Evolutionary conservation across 306 rosid species (phyloP).

Genomic region (Mimosa pudica): DNA sequence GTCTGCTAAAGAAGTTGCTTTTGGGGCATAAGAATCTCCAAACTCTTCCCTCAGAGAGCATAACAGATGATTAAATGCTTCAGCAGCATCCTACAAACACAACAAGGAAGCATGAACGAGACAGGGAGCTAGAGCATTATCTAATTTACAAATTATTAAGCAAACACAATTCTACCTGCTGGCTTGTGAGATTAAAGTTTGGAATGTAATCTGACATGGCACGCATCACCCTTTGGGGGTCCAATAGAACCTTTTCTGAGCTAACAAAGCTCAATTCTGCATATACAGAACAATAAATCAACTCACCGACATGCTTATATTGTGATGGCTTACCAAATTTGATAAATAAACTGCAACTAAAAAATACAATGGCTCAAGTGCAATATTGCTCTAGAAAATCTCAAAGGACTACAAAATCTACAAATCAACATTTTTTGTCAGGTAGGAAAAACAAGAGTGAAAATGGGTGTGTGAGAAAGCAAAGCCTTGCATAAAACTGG

Average conservation of each 20-base stretch:
- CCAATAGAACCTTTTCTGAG: slow-evolving; percentile 51
- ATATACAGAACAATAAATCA: slow-evolving; percentile 23
- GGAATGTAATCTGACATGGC: slow-evolving; percentile 69
- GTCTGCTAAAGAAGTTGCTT: slow-evolving; percentile 62
- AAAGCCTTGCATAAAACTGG: background rate
- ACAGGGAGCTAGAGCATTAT: slow-evolving; percentile 24
- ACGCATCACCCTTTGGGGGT: slow-evolving; percentile 69
- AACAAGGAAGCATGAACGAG: slow-evolving; percentile 26
- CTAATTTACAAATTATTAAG: slow-evolving; percentile 4
- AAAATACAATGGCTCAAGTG: background rate
- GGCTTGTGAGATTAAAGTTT: slow-evolving; percentile 74
- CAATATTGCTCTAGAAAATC: background rate
- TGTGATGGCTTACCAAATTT: background rate
- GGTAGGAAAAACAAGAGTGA: background rate
- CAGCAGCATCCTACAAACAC: slow-evolving; percentile 87
- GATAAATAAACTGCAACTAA: background rate
- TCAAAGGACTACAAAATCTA: slow-evolving; percentile 12
- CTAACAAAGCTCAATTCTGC: slow-evolving; percentile 59
- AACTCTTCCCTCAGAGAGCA: slow-evolving; percentile 80
- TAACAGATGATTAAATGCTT: slow-evolving; percentile 84
- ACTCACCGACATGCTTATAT: background rate
- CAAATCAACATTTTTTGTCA: background rate
- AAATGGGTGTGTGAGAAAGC: background rate
- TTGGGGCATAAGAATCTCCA: slow-evolving; percentile 64
- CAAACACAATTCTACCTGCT: slow-evolving; percentile 59